Evolutionary conservation across 2,329 filamentous ascomycete genomes (phyloP), one percentile per base, ranked within the genome.

Genomic region (Xylaria sp.): DNA sequence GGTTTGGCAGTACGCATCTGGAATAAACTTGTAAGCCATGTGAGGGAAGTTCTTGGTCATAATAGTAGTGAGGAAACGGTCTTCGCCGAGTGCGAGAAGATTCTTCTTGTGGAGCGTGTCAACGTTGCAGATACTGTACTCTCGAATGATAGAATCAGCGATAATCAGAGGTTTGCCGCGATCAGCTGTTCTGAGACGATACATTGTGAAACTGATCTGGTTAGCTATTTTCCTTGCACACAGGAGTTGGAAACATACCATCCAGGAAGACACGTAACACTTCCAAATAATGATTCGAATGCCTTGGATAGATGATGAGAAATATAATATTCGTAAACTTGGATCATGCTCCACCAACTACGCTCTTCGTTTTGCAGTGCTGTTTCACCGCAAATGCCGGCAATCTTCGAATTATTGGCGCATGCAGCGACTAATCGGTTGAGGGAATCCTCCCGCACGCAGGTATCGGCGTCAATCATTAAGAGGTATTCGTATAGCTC

Each of bases 261-360:
- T 88, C 96, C 96, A 72, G 96, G 96, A 84, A 99, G 90, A 91
- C 96, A 99, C 68, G 96, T 99, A 69, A 99, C 96, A 80, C 93
- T 97, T 78, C 94, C 96, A 78, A 99, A 99, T 69, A 99, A 88
- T 69, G 94, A 97, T 80, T 99, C 96, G 78, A 99, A 99, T 70
- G 96, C 93, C 84, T 99, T 99, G 63, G 96, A 87, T 79, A 99
- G 84, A 81, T 99, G 92, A 86, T 99, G 96, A 36, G 96, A 98
- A 78, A 99, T 99, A 81, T 94, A 99, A 85, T 99, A 99, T 81
- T 99, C 96, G 83, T 99, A 99, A 72, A 99, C 96, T 80, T 99
- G 96, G 77, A 99, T 99, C 96, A 99, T 99, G 13, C 96, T 99
- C 93, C 93, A 97, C 94, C 94, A 98, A 76, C 91, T 94, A 73